These are phyloP conservation scores for Diaporthe citrichinensis DNA, from an alignment of 2,329 filamentous ascomycete genomes.

Conservation along the genomic window DNA sequence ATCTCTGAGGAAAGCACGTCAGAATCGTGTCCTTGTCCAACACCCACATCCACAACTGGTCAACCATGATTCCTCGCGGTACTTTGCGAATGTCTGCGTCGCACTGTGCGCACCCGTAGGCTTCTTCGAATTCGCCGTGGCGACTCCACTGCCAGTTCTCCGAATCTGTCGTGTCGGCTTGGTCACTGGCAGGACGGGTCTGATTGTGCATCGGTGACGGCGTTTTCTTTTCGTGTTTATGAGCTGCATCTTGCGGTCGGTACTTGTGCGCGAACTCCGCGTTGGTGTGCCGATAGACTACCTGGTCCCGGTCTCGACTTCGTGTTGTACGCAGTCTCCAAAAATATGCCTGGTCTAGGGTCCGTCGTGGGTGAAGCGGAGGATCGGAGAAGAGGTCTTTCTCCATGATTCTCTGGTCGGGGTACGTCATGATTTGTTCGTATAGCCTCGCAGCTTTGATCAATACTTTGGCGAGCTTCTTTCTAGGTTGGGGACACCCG, in stretches of 20 bases:
- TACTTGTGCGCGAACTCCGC: slow-evolving; percentile 34
- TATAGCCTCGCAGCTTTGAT: slow-evolving; percentile 51
- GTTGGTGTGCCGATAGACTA: slow-evolving; percentile 56
- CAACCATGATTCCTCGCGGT: slow-evolving; percentile 48
- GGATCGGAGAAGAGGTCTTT: slow-evolving; percentile 51
- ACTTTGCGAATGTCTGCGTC: slow-evolving; percentile 47
- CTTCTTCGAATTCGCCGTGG: slow-evolving; percentile 40
- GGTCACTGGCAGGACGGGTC: slow-evolving; percentile 18
- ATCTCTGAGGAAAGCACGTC: slow-evolving; percentile 54
- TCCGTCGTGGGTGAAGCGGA: slow-evolving; percentile 59
- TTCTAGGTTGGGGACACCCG: slow-evolving; percentile 27
- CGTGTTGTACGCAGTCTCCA: slow-evolving; percentile 56
- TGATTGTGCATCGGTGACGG: slow-evolving; percentile 36
- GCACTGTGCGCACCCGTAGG: slow-evolving; percentile 45
- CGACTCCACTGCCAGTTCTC: slow-evolving; percentile 40
- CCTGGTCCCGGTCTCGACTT: slow-evolving; percentile 57
- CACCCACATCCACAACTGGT: slow-evolving; percentile 51
- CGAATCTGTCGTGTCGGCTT: background rate
- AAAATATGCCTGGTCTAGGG: slow-evolving; percentile 62
- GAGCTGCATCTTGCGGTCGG: background rate
- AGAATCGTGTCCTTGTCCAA: slow-evolving; percentile 50
- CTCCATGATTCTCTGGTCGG: slow-evolving; percentile 52
- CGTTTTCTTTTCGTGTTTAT: background rate
- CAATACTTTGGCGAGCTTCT: slow-evolving; percentile 48
- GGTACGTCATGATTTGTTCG: slow-evolving; percentile 53